Base-by-base conservation (phyloP, 225 moss, liverwort and hornwort species). In the Polytrichum commune region DNA sequence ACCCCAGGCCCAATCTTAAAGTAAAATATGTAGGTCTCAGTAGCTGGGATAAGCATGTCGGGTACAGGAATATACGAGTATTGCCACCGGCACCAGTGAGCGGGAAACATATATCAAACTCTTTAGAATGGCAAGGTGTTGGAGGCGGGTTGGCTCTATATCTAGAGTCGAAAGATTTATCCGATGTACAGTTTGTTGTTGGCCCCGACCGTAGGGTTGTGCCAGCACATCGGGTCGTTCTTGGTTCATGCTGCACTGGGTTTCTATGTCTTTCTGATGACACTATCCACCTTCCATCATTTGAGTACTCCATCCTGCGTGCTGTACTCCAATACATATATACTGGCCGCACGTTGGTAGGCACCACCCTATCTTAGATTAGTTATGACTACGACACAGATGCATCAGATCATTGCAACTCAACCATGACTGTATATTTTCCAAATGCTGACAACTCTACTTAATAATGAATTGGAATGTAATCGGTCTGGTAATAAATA, bases 31-130 rank as follows among this genome's bases (percentile, higher is more conserved):
- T 95, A 27, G 98, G 98, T 53, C 77, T 98, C 27, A 95, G 95
- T 60, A 95, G 95, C 66, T 98, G 98, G 98, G 98, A 98, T 57
- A 98, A 95, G 78, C 98, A 98, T 73, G 95, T 98, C 5, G 92
- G 90, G 19, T 98, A 98, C 78, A 91, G 98, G 26, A 89, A 91
- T 27, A 90, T 95, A 23, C 78, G 90, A 57, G 98, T 98, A 53
- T 80, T 93, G 18, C 92, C 91, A 16, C 85, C 98, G 2, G 79
- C 87, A 69, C 88, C 85, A 27, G 73, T 84, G 53, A 69, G 46
- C 10, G 75, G 70, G 4, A 82, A 75, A 19, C 75, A 60, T 64
- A 72, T 84, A 74, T 74, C 83, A 23, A 81, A 54, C 56, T 23
- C 57, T 1, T 19, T 20, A 0, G 78, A 69, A 33, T 62, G 64